Evolutionary conservation across 768 basidiomycete genomes (phyloP), one percentile per base, ranked within the genome.

Genomic region (Serendipita sp.): DNA sequence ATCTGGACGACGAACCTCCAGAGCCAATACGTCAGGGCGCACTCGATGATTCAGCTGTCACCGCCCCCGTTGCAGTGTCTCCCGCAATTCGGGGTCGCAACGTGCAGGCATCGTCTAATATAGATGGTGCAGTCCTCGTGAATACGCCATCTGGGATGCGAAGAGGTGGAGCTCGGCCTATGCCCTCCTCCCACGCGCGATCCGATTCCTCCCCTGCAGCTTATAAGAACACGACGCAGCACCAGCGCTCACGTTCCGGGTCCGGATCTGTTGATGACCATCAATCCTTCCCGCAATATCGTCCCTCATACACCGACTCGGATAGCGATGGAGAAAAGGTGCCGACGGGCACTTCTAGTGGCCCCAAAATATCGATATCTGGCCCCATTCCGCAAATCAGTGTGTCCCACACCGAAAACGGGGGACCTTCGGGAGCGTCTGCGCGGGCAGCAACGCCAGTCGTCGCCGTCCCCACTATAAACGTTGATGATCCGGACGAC

Each of bases 311-410:
- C 31, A 34, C 53, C 9, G 53, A 58, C 30, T 58, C 53, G 24
- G 53, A 58, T 31, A 24, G 24, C 24, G 53, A 58, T 28, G 53
- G 31, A 5, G 26, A 20, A 5, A 48, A 48, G 9, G 53, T 11
- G 14, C 24, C 11, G 30, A 13, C 20, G 9, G 53, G 53, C 5
- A 7, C 20, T 9, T 9, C 9, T n/a, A 28, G 9, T 16, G 38
- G n/a, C 50, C 62, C 61, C 11, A 63, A 31, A 20, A 60, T 63
- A 33, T 31, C 62, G 5, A 61, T 50, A 9, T 26, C 62, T 50
- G 4, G 60, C n/a, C 28, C 65, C 3, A 17, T 63, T 3, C 48
- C 65, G 16, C 44, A 61, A 60, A 56, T 67, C 41, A 65, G n/a
- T 9, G 42, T 65, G 22, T 61, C 64, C 28, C 53, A 58, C 30